These are phyloP conservation scores for Aegilops speltoides DNA, from an alignment of 176 grass and related monocot genomes.

Conservation along the genomic window DNA sequence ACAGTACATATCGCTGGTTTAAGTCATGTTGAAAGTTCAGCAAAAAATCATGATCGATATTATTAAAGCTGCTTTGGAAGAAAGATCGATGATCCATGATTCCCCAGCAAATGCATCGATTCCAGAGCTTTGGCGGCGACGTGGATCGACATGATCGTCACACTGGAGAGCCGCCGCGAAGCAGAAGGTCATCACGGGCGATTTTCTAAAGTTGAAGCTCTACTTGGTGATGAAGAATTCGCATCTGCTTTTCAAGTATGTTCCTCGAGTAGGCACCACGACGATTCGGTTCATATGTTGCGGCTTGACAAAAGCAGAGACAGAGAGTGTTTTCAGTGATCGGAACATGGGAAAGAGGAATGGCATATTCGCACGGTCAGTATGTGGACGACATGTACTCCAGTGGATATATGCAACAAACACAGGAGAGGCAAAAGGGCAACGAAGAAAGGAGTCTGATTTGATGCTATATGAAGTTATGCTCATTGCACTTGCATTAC, in stretches of 20 bases:
- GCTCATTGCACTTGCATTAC: not conserved
- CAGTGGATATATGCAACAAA: not conserved
- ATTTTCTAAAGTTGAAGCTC: not conserved
- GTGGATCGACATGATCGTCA: not conserved
- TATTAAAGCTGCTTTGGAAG: not conserved
- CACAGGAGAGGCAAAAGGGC: not conserved
- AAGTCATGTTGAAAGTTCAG: not conserved
- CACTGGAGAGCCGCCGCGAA: not conserved
- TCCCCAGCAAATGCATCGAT: not conserved
- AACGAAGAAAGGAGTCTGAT: not conserved
- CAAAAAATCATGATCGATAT: not conserved
- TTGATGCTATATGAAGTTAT: not conserved
- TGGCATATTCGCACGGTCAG: not conserved
- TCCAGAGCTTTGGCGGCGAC: not conserved
- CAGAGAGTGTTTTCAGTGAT: not conserved
- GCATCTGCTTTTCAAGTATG: conserved; percentile 17
- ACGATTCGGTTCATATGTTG: not conserved
- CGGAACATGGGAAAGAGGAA: not conserved
- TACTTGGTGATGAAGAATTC: conserved; percentile 7
- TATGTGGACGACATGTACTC: not conserved
- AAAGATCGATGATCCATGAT: not conserved
- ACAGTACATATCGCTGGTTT: not conserved
- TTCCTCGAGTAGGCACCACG: not conserved
- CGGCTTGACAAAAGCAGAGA: too few species aligned
- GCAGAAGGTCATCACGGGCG: not conserved